Evolutionary conservation across 176 grass and related monocot genomes (phyloP), one percentile per base, ranked within the genome.

Genomic region (Avena sativa): DNA sequence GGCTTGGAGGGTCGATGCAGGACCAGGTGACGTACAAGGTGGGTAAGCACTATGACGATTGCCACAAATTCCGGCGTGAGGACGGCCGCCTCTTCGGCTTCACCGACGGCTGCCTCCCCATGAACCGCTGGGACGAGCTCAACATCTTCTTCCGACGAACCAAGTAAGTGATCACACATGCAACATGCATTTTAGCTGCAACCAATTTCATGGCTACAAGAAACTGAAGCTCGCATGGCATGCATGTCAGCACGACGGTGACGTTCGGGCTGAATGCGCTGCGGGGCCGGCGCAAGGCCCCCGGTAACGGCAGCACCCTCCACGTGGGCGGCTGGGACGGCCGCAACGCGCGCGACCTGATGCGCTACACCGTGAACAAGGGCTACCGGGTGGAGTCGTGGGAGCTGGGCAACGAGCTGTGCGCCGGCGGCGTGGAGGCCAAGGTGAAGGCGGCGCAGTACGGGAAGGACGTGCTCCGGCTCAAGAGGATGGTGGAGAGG

Each of bases 231-330:
- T 23, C 23, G 17, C 0, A 20, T 36, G 2, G 6, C 21, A 8
- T 80, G 38, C 21, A 16, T 66, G 1, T 12, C 79, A 94, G 92
- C 75, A 53, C 89, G 55, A 81, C 83, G 43, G 21, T 94, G 66
- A 94, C 89, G 14, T 94, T 94, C 85, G 92, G 92, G 80, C 63
- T 94, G 36, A 94, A 94, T 72, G 92, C 92, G 47, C 84, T 91
- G 6, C 75, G 65, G 40, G 86, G 92, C 21, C 90, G 92, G 86
- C 55, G 36, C 61, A 86, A 81, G 55, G 50, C 80, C 17, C 2
- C 67, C 67, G 67, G n/a, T n/a, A 55, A 55, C 66, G 21, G 59
- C 23, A 83, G 78, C 85, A 86, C 52, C 12, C 63, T 83, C 15
- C 84, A 89, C 65, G 34, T 48, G 9, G 92, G 92, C 38, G 23